Evolutionary conservation across 1,139 yeast genomes (phyloP).

Genomic region (Yamadazyma triangularis): DNA sequence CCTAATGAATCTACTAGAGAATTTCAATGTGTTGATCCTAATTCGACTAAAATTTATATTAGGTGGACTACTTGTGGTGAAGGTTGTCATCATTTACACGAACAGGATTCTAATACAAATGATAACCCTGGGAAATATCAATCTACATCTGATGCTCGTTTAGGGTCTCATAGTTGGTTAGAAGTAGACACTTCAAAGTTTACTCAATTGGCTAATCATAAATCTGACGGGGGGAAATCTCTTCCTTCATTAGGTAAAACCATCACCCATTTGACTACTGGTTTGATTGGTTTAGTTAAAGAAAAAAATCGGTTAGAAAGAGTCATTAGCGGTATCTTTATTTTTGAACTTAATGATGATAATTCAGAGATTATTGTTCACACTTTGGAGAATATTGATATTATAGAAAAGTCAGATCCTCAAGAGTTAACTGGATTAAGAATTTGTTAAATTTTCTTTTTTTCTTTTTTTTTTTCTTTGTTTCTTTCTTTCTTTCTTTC

Average conservation of each 20-base stretch:
- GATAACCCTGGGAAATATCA: constrained; percentile 7
- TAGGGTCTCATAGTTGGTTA: constrained; percentile 39
- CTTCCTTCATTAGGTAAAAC: constrained; percentile 7
- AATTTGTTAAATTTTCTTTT: constrained; percentile 29
- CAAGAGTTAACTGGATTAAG: constrained; percentile 26
- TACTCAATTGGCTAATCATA: constrained; percentile 1
- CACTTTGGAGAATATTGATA: constrained; percentile 72
- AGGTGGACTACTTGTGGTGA: constrained; percentile 62
- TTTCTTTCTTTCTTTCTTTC: no score
- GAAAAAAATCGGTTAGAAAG: constrained; percentile 37
- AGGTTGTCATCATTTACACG: constrained; percentile 42
- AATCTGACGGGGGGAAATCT: constrained; percentile 1
- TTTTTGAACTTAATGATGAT: constrained; percentile 62
- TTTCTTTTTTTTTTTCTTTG: no score
- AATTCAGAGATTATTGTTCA: constrained; percentile 64
- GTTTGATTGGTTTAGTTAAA: constrained; percentile 29
- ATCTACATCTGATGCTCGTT: constrained; percentile 36
- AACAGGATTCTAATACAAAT: constrained; percentile 6
- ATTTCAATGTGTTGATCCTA: constrained; percentile 30
- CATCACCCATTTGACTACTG: constrained; percentile 21
- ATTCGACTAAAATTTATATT: constrained; percentile 50
- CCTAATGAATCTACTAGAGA: constrained; percentile 16
- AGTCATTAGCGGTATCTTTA: constrained; percentile 66
- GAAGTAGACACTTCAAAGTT: constrained; percentile 24
- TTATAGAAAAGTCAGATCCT: constrained; percentile 44